These are phyloP conservation scores for Umbellularia californica DNA, from an alignment of 164 flowering plant species.

Conservation along the genomic window DNA sequence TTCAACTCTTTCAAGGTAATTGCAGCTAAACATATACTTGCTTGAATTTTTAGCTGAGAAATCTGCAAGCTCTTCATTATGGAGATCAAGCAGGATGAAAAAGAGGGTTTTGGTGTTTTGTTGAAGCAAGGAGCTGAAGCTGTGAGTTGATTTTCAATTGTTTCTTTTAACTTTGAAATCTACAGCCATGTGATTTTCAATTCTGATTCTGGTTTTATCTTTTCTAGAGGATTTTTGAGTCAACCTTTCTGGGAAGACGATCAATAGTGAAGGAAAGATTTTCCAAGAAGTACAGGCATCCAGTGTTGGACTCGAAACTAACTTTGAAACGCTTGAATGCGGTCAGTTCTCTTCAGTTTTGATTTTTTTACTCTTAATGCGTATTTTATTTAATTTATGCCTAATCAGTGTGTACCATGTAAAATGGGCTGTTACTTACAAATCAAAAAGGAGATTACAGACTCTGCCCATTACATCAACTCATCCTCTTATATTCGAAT, in stretches of 20 bases:
- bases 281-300: conserved; percentile 95
- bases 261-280: conserved; percentile 86
- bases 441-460: too few species aligned
- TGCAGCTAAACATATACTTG: background rate
- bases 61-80: conserved; percentile 12
- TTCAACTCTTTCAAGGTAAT: background rate
- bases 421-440: too few species aligned
- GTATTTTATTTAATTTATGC: background rate
- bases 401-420: background rate
- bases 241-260: conserved; percentile 71
- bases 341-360: conserved; percentile 36
- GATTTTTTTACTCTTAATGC: background rate
- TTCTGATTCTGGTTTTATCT: conserved; percentile 2
- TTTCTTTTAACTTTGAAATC: background rate
- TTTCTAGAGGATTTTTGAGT: conserved; percentile 78
- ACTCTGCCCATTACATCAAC: background rate
- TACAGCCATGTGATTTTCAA: background rate
- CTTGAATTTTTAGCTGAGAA: background rate
- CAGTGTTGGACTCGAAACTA: conserved; percentile 72
- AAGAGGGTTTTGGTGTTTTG: conserved; percentile 43
- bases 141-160: conserved; percentile 42
- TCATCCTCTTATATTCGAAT: background rate
- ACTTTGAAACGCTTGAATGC: conserved; percentile 89
- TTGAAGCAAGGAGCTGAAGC: conserved; percentile 98
- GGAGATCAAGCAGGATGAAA: conserved; percentile 27